Base-by-base conservation (phyloP, 192 early-diverging fungal genomes). In the Obelidium mucronatum region DNA sequence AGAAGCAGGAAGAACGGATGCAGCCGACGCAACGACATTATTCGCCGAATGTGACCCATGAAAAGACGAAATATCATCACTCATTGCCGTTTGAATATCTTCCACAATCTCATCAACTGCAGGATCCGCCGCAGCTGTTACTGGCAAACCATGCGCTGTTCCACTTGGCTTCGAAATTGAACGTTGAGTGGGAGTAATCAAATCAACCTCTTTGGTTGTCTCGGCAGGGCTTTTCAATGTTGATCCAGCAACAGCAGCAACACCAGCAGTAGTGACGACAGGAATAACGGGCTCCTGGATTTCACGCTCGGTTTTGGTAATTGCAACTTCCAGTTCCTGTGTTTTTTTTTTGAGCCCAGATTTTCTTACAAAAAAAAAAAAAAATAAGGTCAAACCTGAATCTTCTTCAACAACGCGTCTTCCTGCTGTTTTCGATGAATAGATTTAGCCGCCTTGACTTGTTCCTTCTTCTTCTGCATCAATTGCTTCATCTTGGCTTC, bases 341-440 rank as follows among this genome's bases (percentile, higher is more conserved):
- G 15, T 60, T 19, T 33, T 33, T 60, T n/a, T n/a, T 13, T 52
- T 52, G n/a, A 52, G 13, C n/a, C n/a, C n/a, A n/a, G 44, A 48
- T 15, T 6, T 6, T 48, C 8, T 48, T 48, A 58, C 6, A 58
- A 31, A 58, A 24, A 24, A 31, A 58, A 22, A 58, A 22, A 22
- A 58, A 58, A 58, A 24, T 22, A 24, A 58, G 26, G 55, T 26
- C 24, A 19, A 35, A 37, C 62, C 62, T 64, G 35, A 64, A 64
- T 64, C 31, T 64, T 64, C 40, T 64, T 64, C 22, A 35, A n/a
- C 31, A 64, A 40, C 5, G 39, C 40, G 5, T 64, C 62, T 24
- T 64, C 36, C 24, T 64, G 13, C 37, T 64, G 62, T 36, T 33
- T 35, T 36, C 34, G 34, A 31, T 19, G 35, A 24, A 19, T 11